Percentiles rank a stretch among this genome's conserved stretches.
Conservation (phyloP, 495 filamentous ascomycete species). For the Thozetella sp. region DNA sequence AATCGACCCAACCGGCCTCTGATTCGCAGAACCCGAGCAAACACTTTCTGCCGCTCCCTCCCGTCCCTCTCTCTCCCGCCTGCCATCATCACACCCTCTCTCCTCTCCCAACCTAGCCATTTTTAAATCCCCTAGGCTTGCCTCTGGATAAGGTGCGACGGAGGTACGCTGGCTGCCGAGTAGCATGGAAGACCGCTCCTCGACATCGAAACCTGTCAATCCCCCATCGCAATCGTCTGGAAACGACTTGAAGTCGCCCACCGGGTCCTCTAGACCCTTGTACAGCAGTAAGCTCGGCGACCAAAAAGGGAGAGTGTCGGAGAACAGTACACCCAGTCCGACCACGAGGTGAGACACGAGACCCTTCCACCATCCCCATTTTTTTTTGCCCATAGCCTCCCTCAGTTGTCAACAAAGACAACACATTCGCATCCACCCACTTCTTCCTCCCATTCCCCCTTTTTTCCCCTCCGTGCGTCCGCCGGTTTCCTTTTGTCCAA, state of each 20-base stretch:
- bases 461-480: neutral
- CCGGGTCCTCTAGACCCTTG: slow-evolving; percentile 17
- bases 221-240: slow-evolving; percentile 19
- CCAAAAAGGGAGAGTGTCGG: slow-evolving; percentile 21
- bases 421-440: slow-evolving; percentile 1
- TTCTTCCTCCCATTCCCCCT: slow-evolving; percentile 4
- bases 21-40: slow-evolving; percentile 33
- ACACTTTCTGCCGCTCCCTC: slow-evolving; percentile 18
- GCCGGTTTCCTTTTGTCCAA: neutral
- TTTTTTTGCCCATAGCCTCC: slow-evolving; percentile 15
- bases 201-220: slow-evolving; percentile 24
- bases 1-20: slow-evolving; percentile 21
- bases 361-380: slow-evolving; percentile 14
- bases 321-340: slow-evolving; percentile 19
- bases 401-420: slow-evolving; percentile 21
- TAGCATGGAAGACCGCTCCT: slow-evolving; percentile 36
- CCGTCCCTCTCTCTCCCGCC: slow-evolving; percentile 26
- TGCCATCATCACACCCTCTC: slow-evolving; percentile 23
- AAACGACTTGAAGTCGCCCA: slow-evolving; percentile 26
- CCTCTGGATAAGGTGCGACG: slow-evolving; percentile 23
- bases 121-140: slow-evolving; percentile 30
- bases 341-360: slow-evolving; percentile 35
- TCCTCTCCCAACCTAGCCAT: slow-evolving; percentile 21
- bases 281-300: slow-evolving; percentile 38
- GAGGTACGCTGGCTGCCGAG: slow-evolving; percentile 15